Conservation (phyloP, 164 flowering plant genomes). For the Brasenia schreberi region DNA sequence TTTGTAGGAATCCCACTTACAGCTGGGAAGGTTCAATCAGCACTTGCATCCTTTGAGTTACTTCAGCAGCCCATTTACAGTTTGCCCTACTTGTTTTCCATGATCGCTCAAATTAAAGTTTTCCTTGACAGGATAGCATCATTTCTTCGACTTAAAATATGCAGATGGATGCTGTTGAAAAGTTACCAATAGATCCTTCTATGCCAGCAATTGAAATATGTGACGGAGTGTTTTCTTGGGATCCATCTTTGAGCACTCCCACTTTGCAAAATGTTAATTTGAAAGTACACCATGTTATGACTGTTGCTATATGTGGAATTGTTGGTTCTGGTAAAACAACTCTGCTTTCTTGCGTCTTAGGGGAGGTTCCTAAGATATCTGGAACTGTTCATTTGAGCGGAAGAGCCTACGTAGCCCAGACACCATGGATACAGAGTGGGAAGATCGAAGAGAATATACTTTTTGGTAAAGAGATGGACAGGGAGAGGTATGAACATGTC, state of each 20-base stretch:
- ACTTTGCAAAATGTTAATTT: slow-evolving; percentile 37
- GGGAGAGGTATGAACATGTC: slow-evolving; percentile 47
- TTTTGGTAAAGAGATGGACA: slow-evolving; percentile 68
- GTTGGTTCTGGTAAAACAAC: slow-evolving; percentile 62
- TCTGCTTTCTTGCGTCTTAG: slow-evolving; percentile 41
- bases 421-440: slow-evolving; percentile 90
- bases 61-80: slow-evolving; percentile 35
- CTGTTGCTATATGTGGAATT: slow-evolving; percentile 46
- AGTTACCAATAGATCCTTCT: slow-evolving; percentile 17
- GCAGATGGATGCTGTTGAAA: slow-evolving; percentile 18
- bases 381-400: slow-evolving; percentile 39
- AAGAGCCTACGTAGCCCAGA: slow-evolving; percentile 72
- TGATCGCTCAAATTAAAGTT: slow-evolving; percentile 34
- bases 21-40: slow-evolving; percentile 34
- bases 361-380: slow-evolving; percentile 37
- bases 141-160: slow-evolving; percentile 35
- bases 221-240: slow-evolving; percentile 41
- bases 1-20: slow-evolving; percentile 33
- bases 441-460: slow-evolving; percentile 74
- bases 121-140: slow-evolving; percentile 38
- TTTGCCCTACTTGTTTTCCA: slow-evolving; percentile 35
- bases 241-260: slow-evolving; percentile 19
- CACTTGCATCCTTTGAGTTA: slow-evolving; percentile 41
- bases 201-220: slow-evolving; percentile 26
- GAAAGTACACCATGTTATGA: slow-evolving; percentile 31